Percentiles rank a stretch among this genome's conserved stretches.
Evolutionary conservation across 176 grass and related monocot species (phyloP).

Genomic region (Musa itinerans): DNA sequence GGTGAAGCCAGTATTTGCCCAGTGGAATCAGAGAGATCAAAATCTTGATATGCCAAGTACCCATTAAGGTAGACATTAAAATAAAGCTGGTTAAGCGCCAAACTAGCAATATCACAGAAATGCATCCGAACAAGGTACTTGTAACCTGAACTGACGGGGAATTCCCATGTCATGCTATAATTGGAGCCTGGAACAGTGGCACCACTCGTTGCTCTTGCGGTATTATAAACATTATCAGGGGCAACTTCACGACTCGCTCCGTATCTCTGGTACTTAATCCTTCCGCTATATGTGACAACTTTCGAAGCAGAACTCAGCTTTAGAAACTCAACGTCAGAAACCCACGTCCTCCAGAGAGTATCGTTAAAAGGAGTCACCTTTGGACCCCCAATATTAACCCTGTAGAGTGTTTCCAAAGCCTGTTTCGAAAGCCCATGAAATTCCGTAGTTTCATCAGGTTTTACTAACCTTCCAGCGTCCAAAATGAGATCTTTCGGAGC

Average conservation of each 20-base stretch:
- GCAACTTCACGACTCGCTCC: conserved; percentile 65
- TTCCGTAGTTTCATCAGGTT: conserved; percentile 7
- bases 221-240: conserved; percentile 73
- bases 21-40: conserved; percentile 56
- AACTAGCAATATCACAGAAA: conserved; percentile 85
- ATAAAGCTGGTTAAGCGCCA: conserved; percentile 52
- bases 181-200: conserved; percentile 19
- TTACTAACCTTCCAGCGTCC: conserved; percentile 46
- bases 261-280: conserved; percentile 56
- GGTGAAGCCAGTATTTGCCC: conserved; percentile 50
- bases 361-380: conserved; percentile 95
- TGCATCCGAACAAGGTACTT: conserved; percentile 81
- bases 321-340: conserved; percentile 40
- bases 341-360: conserved; percentile 88
- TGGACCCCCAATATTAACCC: conserved; percentile 65
- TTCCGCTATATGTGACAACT: conserved; percentile 40
- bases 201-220: conserved; percentile 42
- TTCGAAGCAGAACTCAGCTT: conserved; percentile 21
- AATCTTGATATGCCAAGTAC: conserved; percentile 47
- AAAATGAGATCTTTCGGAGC: conserved; percentile 59
- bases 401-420: conserved; percentile 62
- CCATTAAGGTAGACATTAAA: conserved; percentile 81
- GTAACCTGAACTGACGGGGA: conserved; percentile 41
- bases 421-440: conserved; percentile 52
- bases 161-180: conserved; percentile 58